These are phyloP conservation scores for Stephanodiscus triporus DNA, from an alignment of 108 stramenopile species.

Conservation along the genomic window DNA sequence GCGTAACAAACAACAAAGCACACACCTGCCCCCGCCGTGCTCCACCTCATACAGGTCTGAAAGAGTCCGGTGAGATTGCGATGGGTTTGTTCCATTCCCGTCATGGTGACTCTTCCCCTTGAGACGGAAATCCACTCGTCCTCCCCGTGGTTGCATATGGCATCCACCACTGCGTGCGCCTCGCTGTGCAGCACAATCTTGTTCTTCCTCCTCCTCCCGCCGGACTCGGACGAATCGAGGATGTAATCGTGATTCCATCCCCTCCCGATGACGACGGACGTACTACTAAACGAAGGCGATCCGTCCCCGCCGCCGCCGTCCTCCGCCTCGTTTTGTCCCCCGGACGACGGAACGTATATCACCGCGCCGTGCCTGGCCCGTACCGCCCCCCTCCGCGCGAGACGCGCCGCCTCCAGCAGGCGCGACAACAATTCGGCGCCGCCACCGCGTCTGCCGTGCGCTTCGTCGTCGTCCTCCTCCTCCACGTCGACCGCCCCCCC, in stretches of 20 bases:
- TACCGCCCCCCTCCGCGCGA: conserved; percentile 28
- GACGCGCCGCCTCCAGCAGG: conserved; percentile 40
- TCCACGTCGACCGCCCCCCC: neutral
- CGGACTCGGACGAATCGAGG: conserved; percentile 6
- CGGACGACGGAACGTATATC: conserved; percentile 14
- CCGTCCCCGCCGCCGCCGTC: neutral
- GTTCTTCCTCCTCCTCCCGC: conserved; percentile 36
- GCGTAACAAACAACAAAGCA: too few relatives aligned
- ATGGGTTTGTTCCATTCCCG: too few relatives aligned
- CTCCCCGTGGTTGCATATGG: conserved; percentile 32
- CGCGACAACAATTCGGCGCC: neutral
- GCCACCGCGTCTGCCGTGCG: neutral
- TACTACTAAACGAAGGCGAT: neutral
- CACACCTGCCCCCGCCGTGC: too few relatives aligned
- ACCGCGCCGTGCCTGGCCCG: conserved; percentile 45
- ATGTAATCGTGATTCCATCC: conserved; percentile 45
- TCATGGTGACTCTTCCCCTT: too few relatives aligned
- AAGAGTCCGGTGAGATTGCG: too few relatives aligned
- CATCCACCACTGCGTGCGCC: conserved; percentile 35
- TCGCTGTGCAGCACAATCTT: conserved; percentile 43
- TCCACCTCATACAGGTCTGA: too few relatives aligned
- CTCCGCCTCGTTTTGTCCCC: neutral
- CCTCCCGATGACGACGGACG: conserved; percentile 21
- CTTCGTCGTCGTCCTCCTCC: neutral
- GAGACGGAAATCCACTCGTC: too few relatives aligned